These are phyloP conservation scores for Coemansia sp. DNA, from an alignment of 192 early-diverging fungal species.

Conservation along the genomic window DNA sequence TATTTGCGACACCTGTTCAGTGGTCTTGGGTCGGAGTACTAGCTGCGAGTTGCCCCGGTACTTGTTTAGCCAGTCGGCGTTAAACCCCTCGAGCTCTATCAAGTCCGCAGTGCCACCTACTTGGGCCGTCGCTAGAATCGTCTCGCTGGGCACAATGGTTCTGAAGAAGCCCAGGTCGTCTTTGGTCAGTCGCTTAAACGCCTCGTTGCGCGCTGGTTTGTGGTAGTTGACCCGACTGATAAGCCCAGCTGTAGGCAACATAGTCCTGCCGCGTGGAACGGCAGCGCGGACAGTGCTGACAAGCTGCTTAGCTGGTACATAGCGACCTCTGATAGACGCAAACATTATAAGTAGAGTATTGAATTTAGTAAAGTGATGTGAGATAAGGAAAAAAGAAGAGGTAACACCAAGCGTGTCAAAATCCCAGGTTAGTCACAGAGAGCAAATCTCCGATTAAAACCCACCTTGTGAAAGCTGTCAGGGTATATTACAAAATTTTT, in stretches of 20 bases:
- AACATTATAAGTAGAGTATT: constrained; percentile 15
- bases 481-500: neutral
- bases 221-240: constrained; percentile 9
- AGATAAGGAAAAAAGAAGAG: constrained; percentile 5
- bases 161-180: constrained; percentile 67
- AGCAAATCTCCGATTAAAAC: neutral
- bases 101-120: constrained; percentile 46
- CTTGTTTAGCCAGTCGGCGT: constrained; percentile 95
- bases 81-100: constrained; percentile 70
- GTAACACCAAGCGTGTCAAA: neutral
- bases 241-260: neutral
- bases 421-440: neutral
- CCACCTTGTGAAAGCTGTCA: neutral
- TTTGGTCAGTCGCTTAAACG: constrained; percentile 58
- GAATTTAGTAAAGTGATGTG: neutral
- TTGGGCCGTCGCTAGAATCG: constrained; percentile 48
- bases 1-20: constrained; percentile 80
- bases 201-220: constrained; percentile 32
- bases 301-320: neutral
- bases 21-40: constrained; percentile 86
- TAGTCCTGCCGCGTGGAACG: neutral
- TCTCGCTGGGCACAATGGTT: constrained; percentile 48
- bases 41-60: constrained; percentile 82
- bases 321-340: constrained; percentile 16
- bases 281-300: neutral